Evolutionary conservation across 805 yeast species (phyloP).

Genomic region (Zygoascus flipseniorum): DNA sequence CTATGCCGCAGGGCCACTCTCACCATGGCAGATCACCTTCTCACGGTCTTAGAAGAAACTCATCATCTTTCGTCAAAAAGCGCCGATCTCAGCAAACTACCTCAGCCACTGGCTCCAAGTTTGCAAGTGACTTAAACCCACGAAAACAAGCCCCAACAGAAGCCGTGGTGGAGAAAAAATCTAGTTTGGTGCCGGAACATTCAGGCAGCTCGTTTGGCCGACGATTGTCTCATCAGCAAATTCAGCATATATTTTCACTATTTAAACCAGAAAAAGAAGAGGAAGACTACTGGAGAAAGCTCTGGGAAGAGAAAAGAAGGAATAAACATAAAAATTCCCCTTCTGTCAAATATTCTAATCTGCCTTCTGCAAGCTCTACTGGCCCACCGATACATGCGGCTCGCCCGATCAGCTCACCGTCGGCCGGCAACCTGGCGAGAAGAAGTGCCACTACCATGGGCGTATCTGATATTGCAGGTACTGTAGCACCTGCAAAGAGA

Average conservation of each 20-base stretch:
- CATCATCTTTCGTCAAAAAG: background rate
- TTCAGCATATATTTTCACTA: conserved; percentile 19
- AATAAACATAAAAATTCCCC: background rate
- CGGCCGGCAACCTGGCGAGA: background rate
- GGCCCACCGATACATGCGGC: background rate
- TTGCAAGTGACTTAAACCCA: background rate
- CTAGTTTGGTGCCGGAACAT: background rate
- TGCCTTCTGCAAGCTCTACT: too few relatives aligned
- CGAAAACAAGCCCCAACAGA: background rate
- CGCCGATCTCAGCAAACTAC: background rate
- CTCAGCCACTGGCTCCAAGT: background rate
- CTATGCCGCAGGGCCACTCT: background rate
- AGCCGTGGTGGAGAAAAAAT: background rate
- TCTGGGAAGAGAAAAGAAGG: conserved; percentile 1
- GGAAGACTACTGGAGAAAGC: conserved; percentile 7
- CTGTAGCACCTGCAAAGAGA: background rate
- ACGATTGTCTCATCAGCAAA: conserved; percentile 17
- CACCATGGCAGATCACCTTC: background rate
- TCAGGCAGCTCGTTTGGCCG: background rate
- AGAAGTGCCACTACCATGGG: background rate
- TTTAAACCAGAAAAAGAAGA: conserved; percentile 16
- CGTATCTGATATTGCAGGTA: background rate
- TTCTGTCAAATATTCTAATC: too few relatives aligned
- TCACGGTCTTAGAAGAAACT: background rate
- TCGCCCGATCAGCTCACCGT: background rate